A percentile compares a stretch with the other conserved stretches of the same genome.
Evolutionary conservation across 257 asterid species (phyloP).

Genomic region (Rehmannia glutinosa): DNA sequence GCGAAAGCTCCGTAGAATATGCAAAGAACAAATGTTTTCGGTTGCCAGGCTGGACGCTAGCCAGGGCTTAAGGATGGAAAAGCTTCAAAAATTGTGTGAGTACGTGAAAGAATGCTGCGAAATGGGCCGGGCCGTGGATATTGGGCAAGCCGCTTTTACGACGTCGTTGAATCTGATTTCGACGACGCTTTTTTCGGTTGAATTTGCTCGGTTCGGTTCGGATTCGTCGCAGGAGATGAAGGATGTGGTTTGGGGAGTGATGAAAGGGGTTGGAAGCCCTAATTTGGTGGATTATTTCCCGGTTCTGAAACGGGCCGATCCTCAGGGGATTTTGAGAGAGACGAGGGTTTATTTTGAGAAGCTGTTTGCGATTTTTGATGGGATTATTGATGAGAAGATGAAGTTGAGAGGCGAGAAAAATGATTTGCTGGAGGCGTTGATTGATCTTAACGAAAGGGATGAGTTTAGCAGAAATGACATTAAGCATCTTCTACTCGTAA

Average conservation of each 20-base stretch:
- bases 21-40: neutral
- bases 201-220: slow-evolving; percentile 9
- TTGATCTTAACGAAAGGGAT: neutral
- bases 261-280: neutral
- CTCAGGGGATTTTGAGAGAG: slow-evolving; percentile 11
- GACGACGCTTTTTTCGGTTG: slow-evolving; percentile 13
- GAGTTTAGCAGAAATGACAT: neutral
- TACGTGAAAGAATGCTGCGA: neutral
- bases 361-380: slow-evolving; percentile 11
- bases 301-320: neutral
- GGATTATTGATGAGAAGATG: slow-evolving; percentile 10
- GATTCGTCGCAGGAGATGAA: slow-evolving; percentile 21
- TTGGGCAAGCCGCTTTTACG: neutral
- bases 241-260: slow-evolving; percentile 6
- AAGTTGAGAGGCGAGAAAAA: neutral
- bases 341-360: neutral
- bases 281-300: neutral
- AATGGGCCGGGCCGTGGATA: slow-evolving; percentile 2
- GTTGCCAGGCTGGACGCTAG: neutral
- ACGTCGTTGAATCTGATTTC: slow-evolving; percentile 29
- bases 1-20: neutral
- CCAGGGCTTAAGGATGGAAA: neutral
- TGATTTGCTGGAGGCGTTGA: neutral
- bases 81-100: neutral
- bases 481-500: neutral